A percentile compares a stretch with the other conserved stretches of the same genome.
phyloP scores from a whole-genome alignment of 2,329 filamentous ascomycete genomes.

The Neonectria ditissima region DNA sequence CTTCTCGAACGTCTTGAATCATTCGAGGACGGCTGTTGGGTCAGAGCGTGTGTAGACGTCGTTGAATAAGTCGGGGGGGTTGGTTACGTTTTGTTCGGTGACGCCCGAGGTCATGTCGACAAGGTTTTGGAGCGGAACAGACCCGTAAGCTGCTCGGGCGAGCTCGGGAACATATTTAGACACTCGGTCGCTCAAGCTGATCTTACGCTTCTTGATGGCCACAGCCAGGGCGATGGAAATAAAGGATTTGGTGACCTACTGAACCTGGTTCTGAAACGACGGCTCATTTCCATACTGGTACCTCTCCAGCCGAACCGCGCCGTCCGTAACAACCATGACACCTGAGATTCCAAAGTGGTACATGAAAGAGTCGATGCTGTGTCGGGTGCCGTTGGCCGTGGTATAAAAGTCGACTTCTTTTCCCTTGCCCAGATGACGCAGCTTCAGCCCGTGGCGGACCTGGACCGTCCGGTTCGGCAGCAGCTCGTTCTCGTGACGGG shows the following conservation, averaged over 20 bases:
- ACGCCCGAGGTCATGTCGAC: conserved; percentile 1
- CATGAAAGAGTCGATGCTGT: conserved; percentile 1
- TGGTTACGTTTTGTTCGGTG: background rate
- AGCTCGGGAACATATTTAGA: background rate
- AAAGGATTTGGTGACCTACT: conserved; percentile 2
- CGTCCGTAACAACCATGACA: background rate
- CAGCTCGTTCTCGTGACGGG: too few relatives aligned
- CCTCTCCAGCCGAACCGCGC: background rate
- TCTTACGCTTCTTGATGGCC: background rate
- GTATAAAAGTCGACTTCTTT: background rate
- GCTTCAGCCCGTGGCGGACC: background rate
- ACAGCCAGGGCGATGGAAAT: background rate
- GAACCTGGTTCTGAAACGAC: conserved; percentile 1
- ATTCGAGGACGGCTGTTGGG: background rate
- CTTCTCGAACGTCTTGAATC: conserved; percentile 4
- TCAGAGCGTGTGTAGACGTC: conserved; percentile 1
- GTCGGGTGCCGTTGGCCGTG: background rate
- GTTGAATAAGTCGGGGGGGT: conserved; percentile 2
- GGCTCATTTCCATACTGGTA: conserved; percentile 7
- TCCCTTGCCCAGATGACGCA: background rate
- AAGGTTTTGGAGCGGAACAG: background rate
- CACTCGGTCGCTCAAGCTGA: background rate
- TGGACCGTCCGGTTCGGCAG: background rate
- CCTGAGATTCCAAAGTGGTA: background rate
- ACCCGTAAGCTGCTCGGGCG: background rate